Evolutionary conservation across 306 rosid species (phyloP).

Genomic region (Medicago lupulina): DNA sequence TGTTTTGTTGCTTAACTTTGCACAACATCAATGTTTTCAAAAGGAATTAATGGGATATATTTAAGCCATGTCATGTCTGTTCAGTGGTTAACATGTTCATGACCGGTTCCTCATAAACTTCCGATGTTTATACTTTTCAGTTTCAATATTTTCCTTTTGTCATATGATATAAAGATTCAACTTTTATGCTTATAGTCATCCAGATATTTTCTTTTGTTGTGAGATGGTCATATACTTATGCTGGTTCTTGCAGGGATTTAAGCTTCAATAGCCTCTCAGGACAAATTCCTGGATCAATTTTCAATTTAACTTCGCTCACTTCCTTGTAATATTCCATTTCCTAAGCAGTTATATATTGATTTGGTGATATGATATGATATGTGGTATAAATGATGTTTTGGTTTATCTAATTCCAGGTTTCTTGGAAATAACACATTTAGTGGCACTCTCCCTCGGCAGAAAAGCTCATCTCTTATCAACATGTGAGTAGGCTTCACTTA

Average conservation of each 20-base stretch:
- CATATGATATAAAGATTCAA: slow-evolving; percentile 10
- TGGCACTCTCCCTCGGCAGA: slow-evolving; percentile 66
- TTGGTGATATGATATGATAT: slow-evolving; percentile 14
- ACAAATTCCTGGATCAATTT: slow-evolving; percentile 60
- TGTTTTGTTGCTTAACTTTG: not conserved
- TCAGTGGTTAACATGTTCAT: not conserved
- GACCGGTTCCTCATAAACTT: not conserved
- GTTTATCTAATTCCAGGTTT: slow-evolving; percentile 50
- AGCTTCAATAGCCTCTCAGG: slow-evolving; percentile 83
- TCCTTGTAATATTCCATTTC: slow-evolving; percentile 58
- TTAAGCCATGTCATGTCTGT: slow-evolving; percentile 18
- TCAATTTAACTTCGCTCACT: slow-evolving; percentile 62
- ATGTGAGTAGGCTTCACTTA: slow-evolving; percentile 57
- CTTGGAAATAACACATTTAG: slow-evolving; percentile 79
- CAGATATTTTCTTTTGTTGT: not conserved
- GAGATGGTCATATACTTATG: slow-evolving; percentile 1
- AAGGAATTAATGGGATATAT: not conserved
- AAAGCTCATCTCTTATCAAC: slow-evolving; percentile 52
- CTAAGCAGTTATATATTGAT: slow-evolving; percentile 18
- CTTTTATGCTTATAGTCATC: not conserved
- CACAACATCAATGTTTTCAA: not conserved
- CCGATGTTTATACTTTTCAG: not conserved
- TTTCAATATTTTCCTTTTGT: slow-evolving; percentile 11
- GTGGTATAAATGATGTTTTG: slow-evolving; percentile 25
- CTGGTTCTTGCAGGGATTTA: slow-evolving; percentile 65